These are phyloP conservation scores for Camellia granthamiana DNA, from an alignment of 148 eudicot species.

Conservation along the genomic window DNA sequence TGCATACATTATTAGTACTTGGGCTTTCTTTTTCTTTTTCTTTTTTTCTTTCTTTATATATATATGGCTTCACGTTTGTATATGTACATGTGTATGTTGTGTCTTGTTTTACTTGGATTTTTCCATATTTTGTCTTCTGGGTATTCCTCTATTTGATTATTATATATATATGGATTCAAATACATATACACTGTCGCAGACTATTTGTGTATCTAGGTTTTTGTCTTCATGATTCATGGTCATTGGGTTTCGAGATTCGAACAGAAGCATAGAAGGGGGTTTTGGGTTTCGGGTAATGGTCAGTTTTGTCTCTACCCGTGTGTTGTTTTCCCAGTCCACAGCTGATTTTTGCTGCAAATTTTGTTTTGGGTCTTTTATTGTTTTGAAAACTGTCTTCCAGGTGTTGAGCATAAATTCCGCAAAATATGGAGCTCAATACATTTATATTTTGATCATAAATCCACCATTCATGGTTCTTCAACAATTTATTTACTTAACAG, in stretches of 20 bases:
- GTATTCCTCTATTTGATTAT: slow-evolving; percentile 28
- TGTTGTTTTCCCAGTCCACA: slow-evolving; percentile 14
- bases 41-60: slow-evolving; percentile 45
- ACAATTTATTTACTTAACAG: too few relatives aligned
- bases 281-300: slow-evolving; percentile 27
- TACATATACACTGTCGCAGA: not conserved
- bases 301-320: slow-evolving; percentile 34
- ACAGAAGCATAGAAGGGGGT: slow-evolving; percentile 39
- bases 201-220: slow-evolving; percentile 5
- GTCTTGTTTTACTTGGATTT: slow-evolving; percentile 41
- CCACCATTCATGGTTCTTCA: too few relatives aligned
- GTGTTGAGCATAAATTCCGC: too few relatives aligned
- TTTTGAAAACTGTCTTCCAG: not conserved
- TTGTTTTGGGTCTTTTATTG: not conserved
- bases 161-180: not conserved
- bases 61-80: slow-evolving; percentile 30
- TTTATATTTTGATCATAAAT: too few relatives aligned
- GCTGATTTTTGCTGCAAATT: not conserved
- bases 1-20: slow-evolving; percentile 5
- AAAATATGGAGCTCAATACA: too few relatives aligned
- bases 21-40: slow-evolving; percentile 43
- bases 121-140: slow-evolving; percentile 40
- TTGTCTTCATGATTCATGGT: slow-evolving; percentile 23
- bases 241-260: slow-evolving; percentile 35
- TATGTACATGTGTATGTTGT: slow-evolving; percentile 12